A percentile compares a stretch with the other conserved stretches of the same genome.
phyloP scores from a whole-genome alignment of 768 basidiomycete species.

The Tricholoma flavovirens region DNA sequence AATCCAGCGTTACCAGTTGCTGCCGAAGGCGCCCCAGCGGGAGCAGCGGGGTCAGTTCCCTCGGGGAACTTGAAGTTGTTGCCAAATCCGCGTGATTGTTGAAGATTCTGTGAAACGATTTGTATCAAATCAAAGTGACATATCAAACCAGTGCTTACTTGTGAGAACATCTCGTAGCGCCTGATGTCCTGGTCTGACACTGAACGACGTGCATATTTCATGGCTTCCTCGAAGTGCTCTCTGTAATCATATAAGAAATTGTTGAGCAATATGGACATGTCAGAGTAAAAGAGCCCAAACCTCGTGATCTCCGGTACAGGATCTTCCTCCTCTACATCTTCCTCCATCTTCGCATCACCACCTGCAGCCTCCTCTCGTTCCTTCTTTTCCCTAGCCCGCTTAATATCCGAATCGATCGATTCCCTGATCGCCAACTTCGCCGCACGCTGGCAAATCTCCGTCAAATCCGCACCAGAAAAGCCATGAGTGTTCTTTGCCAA shows the following conservation, averaged over 20 bases:
- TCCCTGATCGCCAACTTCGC: constrained; percentile 96
- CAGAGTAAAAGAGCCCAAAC: constrained; percentile 30
- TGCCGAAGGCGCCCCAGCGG: constrained; percentile 39
- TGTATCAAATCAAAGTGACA: constrained; percentile 8
- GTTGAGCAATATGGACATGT: constrained; percentile 5
- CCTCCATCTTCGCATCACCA: constrained; percentile 58
- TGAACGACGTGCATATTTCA: constrained; percentile 95
- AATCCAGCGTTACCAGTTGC: constrained; percentile 81
- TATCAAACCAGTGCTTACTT: constrained; percentile 36
- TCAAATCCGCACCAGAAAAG: constrained; percentile 98
- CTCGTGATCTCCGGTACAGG: constrained; percentile 85
- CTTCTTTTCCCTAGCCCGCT: constrained; percentile 68
- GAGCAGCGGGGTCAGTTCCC: constrained; percentile 36
- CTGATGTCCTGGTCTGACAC: constrained; percentile 96
- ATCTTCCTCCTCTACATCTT: constrained; percentile 76
- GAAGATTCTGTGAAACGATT: constrained; percentile 57
- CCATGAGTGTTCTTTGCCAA: constrained; percentile 92
- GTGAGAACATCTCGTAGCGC: constrained; percentile 97
- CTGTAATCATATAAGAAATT: constrained; percentile 26
- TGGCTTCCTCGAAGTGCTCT: constrained; percentile 98
- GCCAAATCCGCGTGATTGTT: constrained; percentile 89
- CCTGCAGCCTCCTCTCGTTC: constrained; percentile 69
- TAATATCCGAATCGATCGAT: constrained; percentile 90
- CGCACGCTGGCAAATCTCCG: constrained; percentile 98
- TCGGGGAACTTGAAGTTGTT: constrained; percentile 99